A percentile compares a stretch with the other conserved stretches of the same genome.
Conservation (phyloP, 441 rosid species). For the Monsonia emarginata region DNA sequence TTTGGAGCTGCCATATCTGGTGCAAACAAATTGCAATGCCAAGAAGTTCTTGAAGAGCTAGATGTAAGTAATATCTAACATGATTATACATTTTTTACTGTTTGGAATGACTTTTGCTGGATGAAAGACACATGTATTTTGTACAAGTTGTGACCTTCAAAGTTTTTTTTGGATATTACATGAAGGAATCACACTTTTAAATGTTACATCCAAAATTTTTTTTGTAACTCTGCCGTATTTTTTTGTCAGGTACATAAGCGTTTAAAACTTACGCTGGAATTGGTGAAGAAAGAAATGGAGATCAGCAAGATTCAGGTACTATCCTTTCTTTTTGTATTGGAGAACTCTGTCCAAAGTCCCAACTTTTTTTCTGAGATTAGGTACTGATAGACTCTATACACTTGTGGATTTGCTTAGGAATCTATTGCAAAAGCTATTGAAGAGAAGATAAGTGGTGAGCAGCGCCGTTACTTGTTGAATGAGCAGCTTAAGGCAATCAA, state of each 20-base stretch:
- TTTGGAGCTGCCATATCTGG: slow-evolving; percentile 99
- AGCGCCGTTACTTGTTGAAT: slow-evolving; percentile 89
- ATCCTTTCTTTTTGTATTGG: slow-evolving; percentile 6
- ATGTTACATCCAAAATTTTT: neutral
- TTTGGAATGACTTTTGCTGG: slow-evolving; percentile 1
- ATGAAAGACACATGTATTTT: neutral
- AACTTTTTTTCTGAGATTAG: slow-evolving; percentile 17
- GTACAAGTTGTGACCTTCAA: slow-evolving; percentile 1
- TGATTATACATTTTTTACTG: slow-evolving; percentile 5
- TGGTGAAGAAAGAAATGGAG: slow-evolving; percentile 80
- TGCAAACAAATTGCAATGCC: slow-evolving; percentile 75
- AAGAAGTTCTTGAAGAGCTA: slow-evolving; percentile 91
- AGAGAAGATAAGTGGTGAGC: slow-evolving; percentile 97
- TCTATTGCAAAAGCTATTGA: slow-evolving; percentile 95
- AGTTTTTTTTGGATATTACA: neutral
- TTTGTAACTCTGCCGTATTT: neutral
- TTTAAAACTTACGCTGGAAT: slow-evolving; percentile 54
- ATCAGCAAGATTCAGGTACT: slow-evolving; percentile 84
- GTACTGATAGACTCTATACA: slow-evolving; percentile 15
- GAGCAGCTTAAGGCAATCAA: slow-evolving; percentile 97
- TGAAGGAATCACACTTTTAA: neutral
- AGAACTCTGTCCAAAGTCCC: slow-evolving; percentile 6
- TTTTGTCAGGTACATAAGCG: slow-evolving; percentile 66
- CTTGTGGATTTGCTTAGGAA: slow-evolving; percentile 42
- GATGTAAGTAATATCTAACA: slow-evolving; percentile 52